Conservation (phyloP, 805 yeast genomes). For the Candida rishiriensis region DNA sequence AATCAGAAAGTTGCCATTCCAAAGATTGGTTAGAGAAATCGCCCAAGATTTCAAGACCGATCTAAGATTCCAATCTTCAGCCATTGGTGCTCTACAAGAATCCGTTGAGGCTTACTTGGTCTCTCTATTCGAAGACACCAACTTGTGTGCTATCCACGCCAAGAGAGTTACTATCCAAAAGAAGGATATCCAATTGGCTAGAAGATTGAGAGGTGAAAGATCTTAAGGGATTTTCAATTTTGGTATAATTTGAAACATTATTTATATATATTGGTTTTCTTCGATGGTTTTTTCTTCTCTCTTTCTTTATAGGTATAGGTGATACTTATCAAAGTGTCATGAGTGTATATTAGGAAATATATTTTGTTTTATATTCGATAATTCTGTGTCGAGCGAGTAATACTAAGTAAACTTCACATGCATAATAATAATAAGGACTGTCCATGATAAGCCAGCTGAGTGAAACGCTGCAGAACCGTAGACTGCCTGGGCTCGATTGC, state of each 20-base stretch:
- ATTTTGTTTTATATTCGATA: constrained; percentile 3
- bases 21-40: constrained; percentile 92
- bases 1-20: constrained; percentile 96
- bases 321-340: constrained; percentile 1
- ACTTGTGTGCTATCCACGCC: constrained; percentile 98
- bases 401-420: too few species aligned
- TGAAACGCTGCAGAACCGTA: too few species aligned
- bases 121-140: constrained; percentile 94
- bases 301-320: constrained; percentile 16
- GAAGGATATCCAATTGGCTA: constrained; percentile 96
- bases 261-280: constrained; percentile 1
- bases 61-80: constrained; percentile 95
- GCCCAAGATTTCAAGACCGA: constrained; percentile 93
- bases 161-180: constrained; percentile 98
- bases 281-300: constrained; percentile 5
- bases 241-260: constrained; percentile 12
- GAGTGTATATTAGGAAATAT: constrained; percentile 22
- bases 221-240: constrained; percentile 37
- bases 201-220: constrained; percentile 97
- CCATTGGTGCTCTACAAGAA: constrained; percentile 97
- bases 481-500: too few species aligned
- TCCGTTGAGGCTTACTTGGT: constrained; percentile 98
- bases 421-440: too few species aligned
- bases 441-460: too few species aligned
- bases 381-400: too few species aligned